A percentile compares a stretch with the other conserved stretches of the same genome.
phyloP scores from a whole-genome alignment of 2,329 filamentous ascomycete genomes.

The Karstenula rhodostoma region DNA sequence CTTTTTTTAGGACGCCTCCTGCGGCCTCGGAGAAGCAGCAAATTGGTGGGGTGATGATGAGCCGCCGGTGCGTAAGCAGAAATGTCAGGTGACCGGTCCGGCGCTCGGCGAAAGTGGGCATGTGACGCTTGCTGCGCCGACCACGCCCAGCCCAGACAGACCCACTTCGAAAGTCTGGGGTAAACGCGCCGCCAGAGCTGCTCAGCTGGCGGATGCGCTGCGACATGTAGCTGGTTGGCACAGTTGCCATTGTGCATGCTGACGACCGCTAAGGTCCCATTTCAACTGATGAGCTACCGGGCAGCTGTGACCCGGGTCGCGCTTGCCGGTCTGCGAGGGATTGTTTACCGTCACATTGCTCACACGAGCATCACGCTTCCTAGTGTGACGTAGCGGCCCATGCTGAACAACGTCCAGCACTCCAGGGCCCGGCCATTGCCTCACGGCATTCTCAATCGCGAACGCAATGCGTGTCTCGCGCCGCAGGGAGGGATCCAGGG shows the following conservation, averaged over 20 bases:
- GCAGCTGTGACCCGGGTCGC: not conserved
- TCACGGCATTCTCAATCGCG: slow-evolving; percentile 25
- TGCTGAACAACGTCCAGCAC: slow-evolving; percentile 18
- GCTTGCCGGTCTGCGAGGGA: not conserved
- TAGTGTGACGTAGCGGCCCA: slow-evolving; percentile 20
- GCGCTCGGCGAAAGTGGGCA: not conserved
- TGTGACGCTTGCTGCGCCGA: not conserved
- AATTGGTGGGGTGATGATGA: slow-evolving; percentile 25
- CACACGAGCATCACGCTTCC: slow-evolving; percentile 12
- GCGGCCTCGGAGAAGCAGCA: slow-evolving; percentile 33
- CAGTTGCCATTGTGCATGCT: not conserved
- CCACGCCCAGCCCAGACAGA: not conserved
- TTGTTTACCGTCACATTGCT: slow-evolving; percentile 15
- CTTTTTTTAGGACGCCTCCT: slow-evolving; percentile 32
- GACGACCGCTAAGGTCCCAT: no score
- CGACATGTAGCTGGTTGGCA: not conserved
- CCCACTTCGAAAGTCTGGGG: slow-evolving; percentile 11
- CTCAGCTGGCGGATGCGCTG: not conserved
- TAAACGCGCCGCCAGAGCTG: slow-evolving; percentile 8
- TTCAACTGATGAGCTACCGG: not conserved
- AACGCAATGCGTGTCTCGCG: slow-evolving; percentile 11
- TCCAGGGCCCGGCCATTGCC: slow-evolving; percentile 22
- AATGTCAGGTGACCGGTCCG: not conserved
- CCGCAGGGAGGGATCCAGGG: slow-evolving; percentile 4
- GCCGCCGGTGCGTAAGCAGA: slow-evolving; percentile 23